Conservation (phyloP, 345 rosid species). For the Hibiscus syriacus region DNA sequence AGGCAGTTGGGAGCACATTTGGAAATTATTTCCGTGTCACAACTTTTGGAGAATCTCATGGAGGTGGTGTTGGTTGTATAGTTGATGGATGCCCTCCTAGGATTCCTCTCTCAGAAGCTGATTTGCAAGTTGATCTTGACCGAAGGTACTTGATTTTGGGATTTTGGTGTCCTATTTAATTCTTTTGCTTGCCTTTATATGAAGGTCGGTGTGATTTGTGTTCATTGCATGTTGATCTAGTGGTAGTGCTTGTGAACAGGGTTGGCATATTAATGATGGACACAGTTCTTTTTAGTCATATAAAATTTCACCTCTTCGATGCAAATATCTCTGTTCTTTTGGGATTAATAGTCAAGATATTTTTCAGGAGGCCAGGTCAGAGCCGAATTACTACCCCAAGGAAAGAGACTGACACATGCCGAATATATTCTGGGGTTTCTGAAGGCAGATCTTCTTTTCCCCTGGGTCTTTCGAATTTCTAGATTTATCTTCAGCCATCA, state of each 20-base stretch:
- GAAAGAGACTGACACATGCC: constrained; percentile 98
- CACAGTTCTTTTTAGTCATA: neutral
- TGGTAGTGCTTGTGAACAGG: neutral
- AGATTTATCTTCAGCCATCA: neutral
- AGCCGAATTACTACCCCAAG: constrained; percentile 99
- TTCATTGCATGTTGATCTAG: neutral
- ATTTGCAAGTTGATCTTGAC: constrained; percentile 87
- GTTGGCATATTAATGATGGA: neutral
- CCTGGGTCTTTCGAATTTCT: neutral
- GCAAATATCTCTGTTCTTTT: neutral
- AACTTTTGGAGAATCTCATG: constrained; percentile 96
- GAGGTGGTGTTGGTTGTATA: constrained; percentile 95
- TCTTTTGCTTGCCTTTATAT: neutral
- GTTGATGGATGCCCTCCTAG: constrained; percentile 97
- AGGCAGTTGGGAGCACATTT: constrained; percentile 74
- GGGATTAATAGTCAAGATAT: constrained; percentile 11
- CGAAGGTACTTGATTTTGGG: constrained; percentile 47
- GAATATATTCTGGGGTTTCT: constrained; percentile 70
- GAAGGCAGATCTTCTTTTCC: constrained; percentile 44
- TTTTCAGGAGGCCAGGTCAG: constrained; percentile 95
- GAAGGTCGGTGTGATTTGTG: neutral
- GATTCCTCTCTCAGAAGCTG: constrained; percentile 70
- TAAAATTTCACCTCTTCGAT: neutral
- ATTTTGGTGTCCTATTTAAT: neutral
- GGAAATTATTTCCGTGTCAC: constrained; percentile 81